A percentile compares a stretch with the other conserved stretches of the same genome.
These are phyloP conservation scores for Phytophthora melonis DNA, from an alignment of 352 stramenopile species.

Conservation along the genomic window DNA sequence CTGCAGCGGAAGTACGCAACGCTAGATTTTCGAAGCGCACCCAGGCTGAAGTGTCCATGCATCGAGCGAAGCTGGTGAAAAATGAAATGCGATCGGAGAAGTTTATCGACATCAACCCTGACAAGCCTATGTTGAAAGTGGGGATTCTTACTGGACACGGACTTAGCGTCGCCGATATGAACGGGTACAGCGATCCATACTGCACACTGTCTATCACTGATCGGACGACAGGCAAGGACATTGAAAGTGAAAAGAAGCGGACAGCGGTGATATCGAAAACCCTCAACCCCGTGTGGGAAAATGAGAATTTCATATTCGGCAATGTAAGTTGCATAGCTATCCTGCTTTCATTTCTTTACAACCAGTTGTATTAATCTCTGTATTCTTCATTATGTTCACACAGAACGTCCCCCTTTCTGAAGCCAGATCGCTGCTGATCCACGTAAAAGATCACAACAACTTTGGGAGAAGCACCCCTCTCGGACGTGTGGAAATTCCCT, in stretches of 20 bases:
- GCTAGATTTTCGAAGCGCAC: constrained; percentile 58
- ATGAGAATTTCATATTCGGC: constrained; percentile 72
- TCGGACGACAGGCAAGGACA: constrained; percentile 47
- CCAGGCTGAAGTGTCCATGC: constrained; percentile 65
- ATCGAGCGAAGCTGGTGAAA: constrained; percentile 58
- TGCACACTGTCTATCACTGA: constrained; percentile 74
- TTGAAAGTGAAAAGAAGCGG: constrained; percentile 77
- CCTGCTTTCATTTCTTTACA: background rate
- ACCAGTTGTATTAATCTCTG: background rate
- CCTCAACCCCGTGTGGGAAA: constrained; percentile 74
- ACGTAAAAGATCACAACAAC: constrained; percentile 85
- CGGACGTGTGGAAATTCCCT: constrained; percentile 69
- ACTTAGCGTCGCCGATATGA: constrained; percentile 61
- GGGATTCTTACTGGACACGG: constrained; percentile 70
- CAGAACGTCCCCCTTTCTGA: constrained; percentile 60
- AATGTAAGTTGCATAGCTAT: constrained; percentile 45
- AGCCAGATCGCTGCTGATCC: constrained; percentile 60
- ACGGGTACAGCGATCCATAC: constrained; percentile 81
- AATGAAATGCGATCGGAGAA: constrained; percentile 73
- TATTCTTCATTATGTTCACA: constrained; percentile 12
- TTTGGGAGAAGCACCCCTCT: constrained; percentile 67
- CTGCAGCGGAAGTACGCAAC: constrained; percentile 50
- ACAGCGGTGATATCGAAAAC: constrained; percentile 75
- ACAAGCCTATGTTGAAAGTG: constrained; percentile 57
- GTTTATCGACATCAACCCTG: constrained; percentile 33